Conservation (phyloP, 495 filamentous ascomycete genomes). For the Trypethelium eluteriae region DNA sequence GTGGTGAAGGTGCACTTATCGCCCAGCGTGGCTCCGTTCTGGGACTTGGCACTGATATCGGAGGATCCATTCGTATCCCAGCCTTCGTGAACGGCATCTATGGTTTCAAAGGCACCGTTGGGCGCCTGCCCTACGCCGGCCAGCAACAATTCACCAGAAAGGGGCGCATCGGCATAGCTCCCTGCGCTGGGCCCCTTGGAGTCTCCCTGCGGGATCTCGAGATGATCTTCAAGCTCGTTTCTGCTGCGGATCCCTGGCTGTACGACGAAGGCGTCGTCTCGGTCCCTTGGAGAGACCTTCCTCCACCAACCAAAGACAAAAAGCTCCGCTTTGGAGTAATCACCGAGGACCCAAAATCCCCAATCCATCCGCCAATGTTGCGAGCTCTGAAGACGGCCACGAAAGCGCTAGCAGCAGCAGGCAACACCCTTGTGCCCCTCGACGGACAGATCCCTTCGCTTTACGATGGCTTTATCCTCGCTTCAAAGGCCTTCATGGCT, state of each 20-base stretch:
- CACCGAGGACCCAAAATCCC: conserved; percentile 23
- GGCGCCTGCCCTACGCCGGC: conserved; percentile 17
- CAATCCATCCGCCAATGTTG: conserved; percentile 31
- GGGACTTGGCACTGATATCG: conserved; percentile 36
- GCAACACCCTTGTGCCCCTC: conserved; percentile 23
- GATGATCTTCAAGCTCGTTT: conserved; percentile 16
- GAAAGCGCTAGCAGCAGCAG: conserved; percentile 20
- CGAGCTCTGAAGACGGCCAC: conserved; percentile 26
- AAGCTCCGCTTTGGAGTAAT: conserved; percentile 25
- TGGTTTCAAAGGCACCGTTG: conserved; percentile 28
- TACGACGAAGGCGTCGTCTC: conserved; percentile 13
- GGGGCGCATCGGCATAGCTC: conserved; percentile 12
- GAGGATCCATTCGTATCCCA: conserved; percentile 33
- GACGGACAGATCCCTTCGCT: conserved; percentile 24
- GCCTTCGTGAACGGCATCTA: conserved; percentile 30
- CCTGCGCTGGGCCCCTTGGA: conserved; percentile 20
- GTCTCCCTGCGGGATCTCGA: conserved; percentile 18
- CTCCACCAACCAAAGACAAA: neutral
- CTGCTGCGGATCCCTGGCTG: conserved; percentile 16
- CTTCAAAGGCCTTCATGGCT: conserved; percentile 28
- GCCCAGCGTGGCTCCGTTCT: conserved; percentile 39
- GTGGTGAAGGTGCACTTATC: conserved; percentile 50
- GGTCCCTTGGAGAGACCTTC: conserved; percentile 20
- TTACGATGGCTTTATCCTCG: conserved; percentile 19
- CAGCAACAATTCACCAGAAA: conserved; percentile 13